Conservation (phyloP, 2,329 filamentous ascomycete genomes). For the Samsoniella hepiali region DNA sequence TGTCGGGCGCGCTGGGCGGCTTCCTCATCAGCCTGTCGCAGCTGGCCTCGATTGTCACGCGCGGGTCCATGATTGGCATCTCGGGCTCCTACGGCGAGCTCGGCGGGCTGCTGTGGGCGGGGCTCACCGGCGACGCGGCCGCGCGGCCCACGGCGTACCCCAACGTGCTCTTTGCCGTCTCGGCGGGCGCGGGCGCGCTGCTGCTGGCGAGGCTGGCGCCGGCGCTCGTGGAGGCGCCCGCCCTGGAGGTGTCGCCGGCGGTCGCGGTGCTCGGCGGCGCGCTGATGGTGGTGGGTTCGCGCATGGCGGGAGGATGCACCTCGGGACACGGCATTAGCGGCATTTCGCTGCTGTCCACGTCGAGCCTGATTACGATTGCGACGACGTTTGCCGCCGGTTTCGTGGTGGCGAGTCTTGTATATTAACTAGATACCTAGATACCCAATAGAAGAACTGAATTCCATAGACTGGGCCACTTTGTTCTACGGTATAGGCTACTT, state of each 20-base stretch:
- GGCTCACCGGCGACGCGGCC: conserved; percentile 29
- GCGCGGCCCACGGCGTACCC: conserved; percentile 30
- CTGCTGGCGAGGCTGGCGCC: conserved; percentile 34
- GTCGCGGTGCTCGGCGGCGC: conserved; percentile 52
- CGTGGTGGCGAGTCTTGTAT: conserved; percentile 25
- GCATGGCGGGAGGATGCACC: conserved; percentile 64
- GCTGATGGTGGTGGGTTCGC: conserved; percentile 56
- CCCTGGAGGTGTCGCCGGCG: conserved; percentile 33
- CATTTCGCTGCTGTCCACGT: conserved; percentile 57
- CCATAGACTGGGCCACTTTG: neutral
- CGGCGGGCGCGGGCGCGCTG: conserved; percentile 48
- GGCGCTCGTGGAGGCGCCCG: conserved; percentile 25
- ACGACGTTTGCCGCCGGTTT: conserved; percentile 54
- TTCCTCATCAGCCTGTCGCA: conserved; percentile 58
- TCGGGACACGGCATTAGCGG: conserved; percentile 68
- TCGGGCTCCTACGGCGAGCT: conserved; percentile 61
- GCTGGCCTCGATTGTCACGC: conserved; percentile 50
- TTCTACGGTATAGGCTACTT: neutral
- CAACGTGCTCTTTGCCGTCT: conserved; percentile 51
- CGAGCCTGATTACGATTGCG: conserved; percentile 60
- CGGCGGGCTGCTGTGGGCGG: conserved; percentile 51
- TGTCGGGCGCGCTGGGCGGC: conserved; percentile 53
- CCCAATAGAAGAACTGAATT: neutral
- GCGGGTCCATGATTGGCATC: conserved; percentile 55
- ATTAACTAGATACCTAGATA: conserved; percentile 17